phyloP scores from a whole-genome alignment of 495 filamentous ascomycete genomes.

The Patellaria atrata region DNA sequence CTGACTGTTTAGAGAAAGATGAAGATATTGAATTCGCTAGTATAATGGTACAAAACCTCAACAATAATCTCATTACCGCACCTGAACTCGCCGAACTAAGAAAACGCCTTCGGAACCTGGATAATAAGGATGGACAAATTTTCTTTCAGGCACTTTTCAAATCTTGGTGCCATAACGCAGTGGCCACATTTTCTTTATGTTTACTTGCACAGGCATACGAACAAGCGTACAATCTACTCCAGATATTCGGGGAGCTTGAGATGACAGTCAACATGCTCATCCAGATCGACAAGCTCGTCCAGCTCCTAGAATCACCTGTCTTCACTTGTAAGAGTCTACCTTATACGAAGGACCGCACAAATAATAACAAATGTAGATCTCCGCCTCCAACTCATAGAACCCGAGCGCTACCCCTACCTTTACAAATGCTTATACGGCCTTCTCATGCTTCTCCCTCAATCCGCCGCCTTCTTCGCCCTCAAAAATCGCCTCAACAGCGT shows the following conservation, averaged over 20 bases:
- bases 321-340: conserved; percentile 58
- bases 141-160: conserved; percentile 92
- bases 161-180: conserved; percentile 97
- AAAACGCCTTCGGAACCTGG: conserved; percentile 78
- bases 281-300: conserved; percentile 97
- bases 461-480: conserved; percentile 86
- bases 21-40: conserved; percentile 95
- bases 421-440: conserved; percentile 98
- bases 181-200: conserved; percentile 93
- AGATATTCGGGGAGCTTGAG: conserved; percentile 95
- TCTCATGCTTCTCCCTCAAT: conserved; percentile 95
- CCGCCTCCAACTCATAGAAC: conserved; percentile 92
- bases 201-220: conserved; percentile 96
- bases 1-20: conserved; percentile 94
- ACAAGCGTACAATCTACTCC: conserved; percentile 90
- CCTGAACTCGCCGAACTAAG: conserved; percentile 84
- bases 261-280: conserved; percentile 99
- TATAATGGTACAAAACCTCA: conserved; percentile 98
- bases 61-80: conserved; percentile 97
- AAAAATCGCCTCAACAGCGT: conserved; percentile 97
- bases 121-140: conserved; percentile 85
- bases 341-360: not conserved
- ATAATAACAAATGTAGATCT: conserved; percentile 44
- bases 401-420: conserved; percentile 85
- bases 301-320: conserved; percentile 92